These are phyloP conservation scores for Rhizopogon roseolus DNA, from an alignment of 768 basidiomycete genomes.

Conservation along the genomic window DNA sequence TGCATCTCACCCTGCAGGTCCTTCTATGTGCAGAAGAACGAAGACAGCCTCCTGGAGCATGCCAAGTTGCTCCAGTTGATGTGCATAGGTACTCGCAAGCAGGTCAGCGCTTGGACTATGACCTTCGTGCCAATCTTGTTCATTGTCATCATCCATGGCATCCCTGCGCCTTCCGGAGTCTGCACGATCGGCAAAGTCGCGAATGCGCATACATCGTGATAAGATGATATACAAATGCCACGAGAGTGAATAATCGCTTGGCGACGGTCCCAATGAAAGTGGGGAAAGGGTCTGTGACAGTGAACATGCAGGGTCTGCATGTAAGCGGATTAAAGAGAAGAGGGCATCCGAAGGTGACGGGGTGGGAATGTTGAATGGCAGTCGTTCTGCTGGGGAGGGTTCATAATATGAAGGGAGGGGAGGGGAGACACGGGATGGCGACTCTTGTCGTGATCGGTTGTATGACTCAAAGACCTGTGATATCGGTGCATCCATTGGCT, in stretches of 20 bases:
- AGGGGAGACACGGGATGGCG: conserved; percentile 38
- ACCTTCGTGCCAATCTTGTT: conserved; percentile 55
- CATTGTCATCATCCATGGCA: conserved; percentile 34
- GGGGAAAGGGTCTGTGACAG: conserved; percentile 68
- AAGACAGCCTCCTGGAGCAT: conserved; percentile 85
- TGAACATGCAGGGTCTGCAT: conserved; percentile 66
- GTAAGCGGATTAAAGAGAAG: conserved; percentile 76
- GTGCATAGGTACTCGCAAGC: conserved; percentile 79
- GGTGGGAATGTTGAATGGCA: conserved; percentile 39
- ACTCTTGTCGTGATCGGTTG: conserved; percentile 35
- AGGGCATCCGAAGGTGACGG: conserved; percentile 63
- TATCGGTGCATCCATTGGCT: conserved; percentile 66
- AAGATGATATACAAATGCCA: conserved; percentile 94
- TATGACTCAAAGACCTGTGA: conserved; percentile 65
- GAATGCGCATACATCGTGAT: conserved; percentile 72
- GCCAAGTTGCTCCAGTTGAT: conserved; percentile 77
- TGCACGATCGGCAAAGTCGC: conserved; percentile 86
- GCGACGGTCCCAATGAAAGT: conserved; percentile 68
- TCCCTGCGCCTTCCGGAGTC: conserved; percentile 34
- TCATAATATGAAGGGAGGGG: conserved; percentile 60
- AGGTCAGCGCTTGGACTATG: conserved; percentile 82
- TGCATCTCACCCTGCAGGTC: conserved; percentile 62
- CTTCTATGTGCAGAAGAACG: conserved; percentile 85
- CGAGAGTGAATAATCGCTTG: conserved; percentile 75
- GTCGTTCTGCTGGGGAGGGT: conserved; percentile 13